A percentile compares a stretch with the other conserved stretches of the same genome.
Conservation (phyloP, 305 asterid species). For the Ruellia speciosa region DNA sequence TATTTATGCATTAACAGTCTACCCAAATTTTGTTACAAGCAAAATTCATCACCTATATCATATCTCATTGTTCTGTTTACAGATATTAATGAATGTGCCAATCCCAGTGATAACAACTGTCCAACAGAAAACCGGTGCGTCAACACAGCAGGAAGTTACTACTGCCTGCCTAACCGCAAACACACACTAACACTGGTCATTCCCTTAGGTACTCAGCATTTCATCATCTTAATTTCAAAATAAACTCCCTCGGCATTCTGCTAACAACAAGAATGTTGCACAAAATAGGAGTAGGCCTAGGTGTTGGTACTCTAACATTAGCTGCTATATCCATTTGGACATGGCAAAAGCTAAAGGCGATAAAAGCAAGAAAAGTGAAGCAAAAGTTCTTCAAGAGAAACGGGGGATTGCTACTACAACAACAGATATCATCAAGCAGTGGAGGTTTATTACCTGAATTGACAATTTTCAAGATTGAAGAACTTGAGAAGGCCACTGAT, state of each 20-base stretch:
- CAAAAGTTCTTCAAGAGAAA: slow-evolving; percentile 26
- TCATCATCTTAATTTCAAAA: too few species aligned
- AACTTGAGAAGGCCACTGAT: too few species aligned
- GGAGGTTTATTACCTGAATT: slow-evolving; percentile 12
- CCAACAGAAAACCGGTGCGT: too few species aligned
- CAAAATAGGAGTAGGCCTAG: slow-evolving; percentile 21
- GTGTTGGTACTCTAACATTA: slow-evolving; percentile 12
- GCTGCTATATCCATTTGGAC: slow-evolving; percentile 15
- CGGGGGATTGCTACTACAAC: slow-evolving; percentile 27
- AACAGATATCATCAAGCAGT: slow-evolving; percentile 13
- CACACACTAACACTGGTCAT: not conserved
- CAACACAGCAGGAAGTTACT: slow-evolving; percentile 21
- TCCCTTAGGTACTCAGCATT: slow-evolving; percentile 3
- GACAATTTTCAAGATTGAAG: too few species aligned
- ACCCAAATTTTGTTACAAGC: not conserved
- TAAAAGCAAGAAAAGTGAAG: slow-evolving; percentile 14
- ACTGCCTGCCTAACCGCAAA: slow-evolving; percentile 9
- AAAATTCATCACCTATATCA: too few species aligned
- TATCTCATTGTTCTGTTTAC: not conserved
- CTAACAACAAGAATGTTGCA: too few species aligned
- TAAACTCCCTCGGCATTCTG: too few species aligned
- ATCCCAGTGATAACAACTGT: slow-evolving; percentile 8
- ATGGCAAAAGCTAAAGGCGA: slow-evolving; percentile 11
- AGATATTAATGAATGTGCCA: slow-evolving; percentile 24
- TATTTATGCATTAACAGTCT: too few species aligned